These are phyloP conservation scores for Plantago elongata DNA, from an alignment of 257 asterid species.

Conservation along the genomic window DNA sequence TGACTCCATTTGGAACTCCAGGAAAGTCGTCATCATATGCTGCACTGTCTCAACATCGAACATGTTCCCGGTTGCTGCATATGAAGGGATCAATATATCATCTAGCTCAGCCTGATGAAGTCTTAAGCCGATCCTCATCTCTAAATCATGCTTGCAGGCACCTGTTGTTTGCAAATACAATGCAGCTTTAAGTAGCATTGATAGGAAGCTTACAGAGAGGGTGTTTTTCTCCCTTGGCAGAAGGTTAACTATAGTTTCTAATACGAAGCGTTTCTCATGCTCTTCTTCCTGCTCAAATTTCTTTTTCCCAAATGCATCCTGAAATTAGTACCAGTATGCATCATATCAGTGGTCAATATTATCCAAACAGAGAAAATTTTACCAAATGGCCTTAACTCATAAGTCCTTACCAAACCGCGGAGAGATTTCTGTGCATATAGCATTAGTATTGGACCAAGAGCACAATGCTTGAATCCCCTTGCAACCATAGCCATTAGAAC, in stretches of 20 bases:
- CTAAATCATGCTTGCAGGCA: slow-evolving; percentile 81
- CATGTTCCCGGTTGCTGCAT: slow-evolving; percentile 59
- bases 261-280: slow-evolving; percentile 66
- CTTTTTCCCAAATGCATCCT: slow-evolving; percentile 74
- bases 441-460: slow-evolving; percentile 77
- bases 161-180: slow-evolving; percentile 67
- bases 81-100: slow-evolving; percentile 68
- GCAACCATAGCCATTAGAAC: slow-evolving; percentile 67
- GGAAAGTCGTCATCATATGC: slow-evolving; percentile 46
- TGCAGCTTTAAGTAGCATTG: slow-evolving; percentile 80
- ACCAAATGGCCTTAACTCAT: slow-evolving; percentile 1
- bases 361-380: slow-evolving; percentile 10
- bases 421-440: slow-evolving; percentile 75
- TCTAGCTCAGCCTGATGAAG: slow-evolving; percentile 75
- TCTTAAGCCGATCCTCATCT: slow-evolving; percentile 65
- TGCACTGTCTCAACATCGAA: slow-evolving; percentile 75
- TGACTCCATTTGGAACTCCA: slow-evolving; percentile 49
- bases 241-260: slow-evolving; percentile 81
- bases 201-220: slow-evolving; percentile 73
- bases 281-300: slow-evolving; percentile 61
- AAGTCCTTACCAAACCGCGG: slow-evolving; percentile 87
- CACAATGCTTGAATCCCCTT: slow-evolving; percentile 65
- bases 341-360: too few relatives aligned
- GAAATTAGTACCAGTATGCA: slow-evolving; percentile 16
- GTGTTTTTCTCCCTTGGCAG: slow-evolving; percentile 67